Base-by-base conservation (phyloP, 441 rosid genomes). In the Corymbia calophylla region DNA sequence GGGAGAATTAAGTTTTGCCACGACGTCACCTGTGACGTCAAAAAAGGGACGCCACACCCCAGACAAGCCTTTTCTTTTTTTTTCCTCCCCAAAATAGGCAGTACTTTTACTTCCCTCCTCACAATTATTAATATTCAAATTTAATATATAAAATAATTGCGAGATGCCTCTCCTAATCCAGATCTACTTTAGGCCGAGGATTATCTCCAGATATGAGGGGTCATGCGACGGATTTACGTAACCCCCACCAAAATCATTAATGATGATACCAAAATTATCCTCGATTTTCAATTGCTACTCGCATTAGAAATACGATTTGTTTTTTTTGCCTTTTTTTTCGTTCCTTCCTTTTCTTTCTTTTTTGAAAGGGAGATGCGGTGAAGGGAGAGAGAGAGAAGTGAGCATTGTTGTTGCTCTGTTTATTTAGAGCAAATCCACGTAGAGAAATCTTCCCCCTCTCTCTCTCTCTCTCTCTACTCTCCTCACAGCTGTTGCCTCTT, bases 161-260 rank as follows among this genome's bases (percentile, higher is more conserved):
- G 21, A 3, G 1, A n/a, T n/a, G 1, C 18, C 5, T 3, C 35
- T n/a, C 70, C 0, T 6, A 3, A 18, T 14, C 1, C 7, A 32
- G 7, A 68, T 68, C 44, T 32, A 17, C 18, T 32, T 68, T 66
- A 32, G 13, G 3, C 19, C 7, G 3, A 66, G 4, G 7, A 66
- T 66, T 8, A 8, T 66, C 1, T 3, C 21, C 12, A 4, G 4
- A 7, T 31, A 18, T 62, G 15, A 39, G 2, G 47, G 15, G 0
- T 35, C 15, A 5, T 21, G 7, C 5, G 10, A 35, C 44, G 27
- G 27, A 70, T 70, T 18, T 35, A 35, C 8, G 15, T 1, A 8
- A 9, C 1, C 5, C 64, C 2, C 62, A 25, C 5, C 8, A 8
- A 68, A 32, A 68, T 73, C 49, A 21, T 10, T 21, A 25, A 44